Evolutionary conservation across 306 rosid genomes (phyloP).

Genomic region (Medicago lupulina): DNA sequence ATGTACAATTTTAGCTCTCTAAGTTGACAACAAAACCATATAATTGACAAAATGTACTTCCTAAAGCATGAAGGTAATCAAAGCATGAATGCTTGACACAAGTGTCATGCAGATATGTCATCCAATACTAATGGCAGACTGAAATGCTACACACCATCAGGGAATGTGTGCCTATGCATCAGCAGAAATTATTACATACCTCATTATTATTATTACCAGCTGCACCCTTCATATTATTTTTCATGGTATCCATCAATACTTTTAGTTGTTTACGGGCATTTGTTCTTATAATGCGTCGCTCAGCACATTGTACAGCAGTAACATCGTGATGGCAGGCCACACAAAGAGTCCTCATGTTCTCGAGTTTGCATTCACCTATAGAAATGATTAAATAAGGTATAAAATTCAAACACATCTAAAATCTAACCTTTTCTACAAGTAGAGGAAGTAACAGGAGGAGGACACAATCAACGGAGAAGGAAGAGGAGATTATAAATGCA

Average conservation of each 20-base stretch:
- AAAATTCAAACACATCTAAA: conserved; percentile 24
- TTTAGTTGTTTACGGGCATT: conserved; percentile 83
- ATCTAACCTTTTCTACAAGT: conserved; percentile 4
- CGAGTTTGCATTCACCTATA: conserved; percentile 87
- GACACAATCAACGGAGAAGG: not conserved
- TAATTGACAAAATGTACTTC: not conserved
- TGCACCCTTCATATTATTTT: conserved; percentile 39
- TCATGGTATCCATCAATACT: conserved; percentile 56
- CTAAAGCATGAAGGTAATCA: not conserved
- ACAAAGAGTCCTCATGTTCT: conserved; percentile 93
- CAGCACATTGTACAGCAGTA: conserved; percentile 77
- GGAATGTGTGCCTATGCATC: conserved; percentile 13
- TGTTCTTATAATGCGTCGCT: conserved; percentile 68
- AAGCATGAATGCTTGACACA: conserved; percentile 5
- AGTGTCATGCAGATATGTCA: conserved; percentile 17
- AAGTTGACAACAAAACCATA: not conserved
- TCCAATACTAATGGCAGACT: conserved; percentile 16
- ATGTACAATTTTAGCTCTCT: not conserved
- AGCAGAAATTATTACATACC: conserved; percentile 50
- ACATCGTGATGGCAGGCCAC: conserved; percentile 91
- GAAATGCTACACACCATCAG: not conserved
- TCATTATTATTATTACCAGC: conserved; percentile 33
- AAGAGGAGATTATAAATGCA: not conserved
- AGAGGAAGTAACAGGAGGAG: not conserved
- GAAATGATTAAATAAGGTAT: conserved; percentile 14